phyloP scores from a whole-genome alignment of 2,329 filamentous ascomycete species.

The Penicillium paneum region DNA sequence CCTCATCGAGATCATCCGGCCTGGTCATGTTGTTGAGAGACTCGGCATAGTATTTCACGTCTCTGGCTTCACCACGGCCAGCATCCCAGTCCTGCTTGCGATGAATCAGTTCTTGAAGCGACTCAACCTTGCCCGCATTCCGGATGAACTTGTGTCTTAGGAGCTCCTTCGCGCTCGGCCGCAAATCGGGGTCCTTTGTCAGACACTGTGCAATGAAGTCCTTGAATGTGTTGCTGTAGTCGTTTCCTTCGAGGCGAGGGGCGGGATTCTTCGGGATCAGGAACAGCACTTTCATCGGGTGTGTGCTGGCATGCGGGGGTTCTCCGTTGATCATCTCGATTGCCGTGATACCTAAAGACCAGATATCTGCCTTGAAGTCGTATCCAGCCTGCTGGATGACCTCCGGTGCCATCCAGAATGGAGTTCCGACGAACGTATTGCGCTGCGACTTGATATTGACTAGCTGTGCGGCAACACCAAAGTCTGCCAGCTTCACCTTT shows the following conservation, averaged over 20 bases:
- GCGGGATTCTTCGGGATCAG: constrained; percentile 85
- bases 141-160: constrained; percentile 85
- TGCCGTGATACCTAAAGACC: constrained; percentile 87
- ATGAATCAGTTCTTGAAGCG: constrained; percentile 78
- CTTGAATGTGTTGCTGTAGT: constrained; percentile 86
- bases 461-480: constrained; percentile 92
- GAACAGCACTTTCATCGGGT: constrained; percentile 92
- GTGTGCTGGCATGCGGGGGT: constrained; percentile 78
- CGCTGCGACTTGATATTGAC: constrained; percentile 97
- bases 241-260: constrained; percentile 73
- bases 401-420: constrained; percentile 96
- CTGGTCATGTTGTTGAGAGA: constrained; percentile 67
- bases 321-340: constrained; percentile 87
- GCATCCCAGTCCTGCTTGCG: constrained; percentile 80
- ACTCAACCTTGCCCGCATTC: constrained; percentile 81
- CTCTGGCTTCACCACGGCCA: constrained; percentile 63
- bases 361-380: constrained; percentile 90
- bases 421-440: constrained; percentile 95
- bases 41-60: constrained; percentile 88
- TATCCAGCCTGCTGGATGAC: constrained; percentile 83
- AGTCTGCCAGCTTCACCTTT: constrained; percentile 94
- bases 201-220: constrained; percentile 90
- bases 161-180: constrained; percentile 82
- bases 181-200: constrained; percentile 82
- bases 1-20: constrained; percentile 65